These are phyloP conservation scores for Apiotrichum akiyoshidainum DNA, from an alignment of 1,284 basidiomycete species.

Conservation along the genomic window DNA sequence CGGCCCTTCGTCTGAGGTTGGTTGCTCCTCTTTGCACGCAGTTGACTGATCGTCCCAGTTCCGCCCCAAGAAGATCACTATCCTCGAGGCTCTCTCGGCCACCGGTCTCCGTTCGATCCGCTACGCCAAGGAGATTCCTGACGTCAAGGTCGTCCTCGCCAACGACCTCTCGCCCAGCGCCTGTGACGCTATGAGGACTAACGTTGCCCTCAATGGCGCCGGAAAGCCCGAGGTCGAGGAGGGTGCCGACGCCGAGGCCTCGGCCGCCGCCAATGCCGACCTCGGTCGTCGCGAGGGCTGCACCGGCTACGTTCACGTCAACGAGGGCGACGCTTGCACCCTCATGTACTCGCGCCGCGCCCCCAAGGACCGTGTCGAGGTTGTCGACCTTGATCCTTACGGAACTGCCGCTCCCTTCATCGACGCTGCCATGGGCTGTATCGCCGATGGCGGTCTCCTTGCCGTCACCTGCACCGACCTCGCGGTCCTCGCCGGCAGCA, in stretches of 20 bases:
- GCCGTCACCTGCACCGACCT: constrained; percentile 97
- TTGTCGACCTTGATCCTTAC: constrained; percentile 95
- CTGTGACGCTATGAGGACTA: constrained; percentile 79
- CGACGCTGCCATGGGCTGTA: constrained; percentile 89
- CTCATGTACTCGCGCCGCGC: constrained; percentile 86
- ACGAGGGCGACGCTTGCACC: constrained; percentile 88
- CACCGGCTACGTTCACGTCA: constrained; percentile 68
- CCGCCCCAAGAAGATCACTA: constrained; percentile 65
- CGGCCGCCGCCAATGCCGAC: constrained; percentile 22
- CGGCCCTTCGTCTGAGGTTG: constrained; percentile 25
- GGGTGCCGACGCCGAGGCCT: constrained; percentile 3
- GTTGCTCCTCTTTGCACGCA: background rate
- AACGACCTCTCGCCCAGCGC: constrained; percentile 88
- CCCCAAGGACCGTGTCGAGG: constrained; percentile 74
- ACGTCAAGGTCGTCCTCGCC: constrained; percentile 85
- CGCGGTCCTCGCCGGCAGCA: constrained; percentile 86
- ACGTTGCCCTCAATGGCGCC: constrained; percentile 84
- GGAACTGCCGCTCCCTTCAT: constrained; percentile 96
- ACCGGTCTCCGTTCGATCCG: constrained; percentile 94
- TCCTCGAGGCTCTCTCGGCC: constrained; percentile 93
- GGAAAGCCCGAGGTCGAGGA: constrained; percentile 38
- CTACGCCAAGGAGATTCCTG: constrained; percentile 95
- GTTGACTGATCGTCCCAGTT: constrained; percentile 42
- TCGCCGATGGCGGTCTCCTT: constrained; percentile 85
- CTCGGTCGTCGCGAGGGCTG: constrained; percentile 43